phyloP scores from a whole-genome alignment of 805 yeast genomes.

The Metschnikowia baotianmanensis region DNA sequence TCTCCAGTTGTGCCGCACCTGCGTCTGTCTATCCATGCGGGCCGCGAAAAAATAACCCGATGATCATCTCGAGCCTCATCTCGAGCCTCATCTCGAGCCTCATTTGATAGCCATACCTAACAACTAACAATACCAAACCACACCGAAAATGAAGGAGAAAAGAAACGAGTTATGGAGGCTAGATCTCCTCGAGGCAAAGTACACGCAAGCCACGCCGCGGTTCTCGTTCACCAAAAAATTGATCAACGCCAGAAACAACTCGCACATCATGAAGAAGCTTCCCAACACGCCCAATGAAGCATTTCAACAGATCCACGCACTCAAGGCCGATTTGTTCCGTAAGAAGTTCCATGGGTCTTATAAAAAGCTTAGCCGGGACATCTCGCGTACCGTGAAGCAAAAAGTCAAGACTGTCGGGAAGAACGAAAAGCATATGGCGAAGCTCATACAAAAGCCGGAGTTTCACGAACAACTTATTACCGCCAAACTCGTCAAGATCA shows the following conservation, averaged over 20 bases:
- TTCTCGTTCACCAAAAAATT: slow-evolving; percentile 48
- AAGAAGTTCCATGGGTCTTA: slow-evolving; percentile 49
- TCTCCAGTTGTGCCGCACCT: too few species aligned
- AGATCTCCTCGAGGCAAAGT: slow-evolving; percentile 55
- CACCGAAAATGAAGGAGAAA: slow-evolving; percentile 27
- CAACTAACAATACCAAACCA: background rate
- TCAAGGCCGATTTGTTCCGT: slow-evolving; percentile 45
- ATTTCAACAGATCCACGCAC: slow-evolving; percentile 38
- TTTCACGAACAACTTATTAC: slow-evolving; percentile 26
- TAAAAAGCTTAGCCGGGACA: slow-evolving; percentile 39
- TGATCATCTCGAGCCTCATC: slow-evolving; percentile 8
- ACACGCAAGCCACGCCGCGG: slow-evolving; percentile 42
- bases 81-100: too few species aligned
- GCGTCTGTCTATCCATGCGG: too few species aligned
- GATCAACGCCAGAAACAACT: slow-evolving; percentile 43
- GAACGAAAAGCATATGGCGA: slow-evolving; percentile 16
- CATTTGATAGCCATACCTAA: background rate
- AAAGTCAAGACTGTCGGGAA: slow-evolving; percentile 16
- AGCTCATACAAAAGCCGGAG: slow-evolving; percentile 23
- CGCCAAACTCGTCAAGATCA: slow-evolving; percentile 32
- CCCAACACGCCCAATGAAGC: slow-evolving; percentile 46
- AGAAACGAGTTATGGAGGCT: slow-evolving; percentile 48
- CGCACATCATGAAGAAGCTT: slow-evolving; percentile 39
- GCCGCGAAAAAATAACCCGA: slow-evolving; percentile 1
- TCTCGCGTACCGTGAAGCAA: slow-evolving; percentile 24